These are phyloP conservation scores for Colletotrichum plurivorum DNA, from an alignment of 2,329 filamentous ascomycete genomes.

Conservation along the genomic window DNA sequence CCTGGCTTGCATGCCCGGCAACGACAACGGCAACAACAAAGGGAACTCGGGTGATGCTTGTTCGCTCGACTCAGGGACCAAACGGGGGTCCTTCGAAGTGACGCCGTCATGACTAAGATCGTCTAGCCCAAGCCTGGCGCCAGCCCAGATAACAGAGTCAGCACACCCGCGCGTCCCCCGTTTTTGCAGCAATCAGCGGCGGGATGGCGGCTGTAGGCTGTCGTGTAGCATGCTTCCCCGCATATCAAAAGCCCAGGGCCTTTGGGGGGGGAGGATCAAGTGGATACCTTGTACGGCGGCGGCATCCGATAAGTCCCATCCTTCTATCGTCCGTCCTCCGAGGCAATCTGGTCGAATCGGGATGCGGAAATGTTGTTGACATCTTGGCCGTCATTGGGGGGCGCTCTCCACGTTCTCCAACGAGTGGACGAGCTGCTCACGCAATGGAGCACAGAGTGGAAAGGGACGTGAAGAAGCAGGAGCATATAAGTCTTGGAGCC, in stretches of 20 bases:
- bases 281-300: slow-evolving; percentile 13
- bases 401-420: slow-evolving; percentile 5
- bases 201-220: neutral
- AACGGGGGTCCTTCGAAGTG: neutral
- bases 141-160: slow-evolving; percentile 19
- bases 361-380: slow-evolving; percentile 2
- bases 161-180: slow-evolving; percentile 1
- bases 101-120: slow-evolving; percentile 14
- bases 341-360: neutral
- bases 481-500: slow-evolving; percentile 8
- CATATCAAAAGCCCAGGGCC: slow-evolving; percentile 7
- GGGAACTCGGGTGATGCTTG: slow-evolving; percentile 7
- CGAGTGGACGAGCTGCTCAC: slow-evolving; percentile 19
- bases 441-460: neutral
- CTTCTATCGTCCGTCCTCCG: neutral
- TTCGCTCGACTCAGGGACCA: neutral
- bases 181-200: slow-evolving; percentile 14
- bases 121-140: slow-evolving; percentile 1
- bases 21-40: neutral
- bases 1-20: neutral
- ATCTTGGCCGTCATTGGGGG: neutral
- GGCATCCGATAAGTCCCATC: slow-evolving; percentile 3
- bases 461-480: slow-evolving; percentile 6
- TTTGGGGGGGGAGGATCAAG: neutral
- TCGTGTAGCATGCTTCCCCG: slow-evolving; percentile 14